A percentile compares a stretch with the other conserved stretches of the same genome.
Conservation (phyloP, 192 early-diverging fungal genomes). For the Powellomyces hirtus region DNA sequence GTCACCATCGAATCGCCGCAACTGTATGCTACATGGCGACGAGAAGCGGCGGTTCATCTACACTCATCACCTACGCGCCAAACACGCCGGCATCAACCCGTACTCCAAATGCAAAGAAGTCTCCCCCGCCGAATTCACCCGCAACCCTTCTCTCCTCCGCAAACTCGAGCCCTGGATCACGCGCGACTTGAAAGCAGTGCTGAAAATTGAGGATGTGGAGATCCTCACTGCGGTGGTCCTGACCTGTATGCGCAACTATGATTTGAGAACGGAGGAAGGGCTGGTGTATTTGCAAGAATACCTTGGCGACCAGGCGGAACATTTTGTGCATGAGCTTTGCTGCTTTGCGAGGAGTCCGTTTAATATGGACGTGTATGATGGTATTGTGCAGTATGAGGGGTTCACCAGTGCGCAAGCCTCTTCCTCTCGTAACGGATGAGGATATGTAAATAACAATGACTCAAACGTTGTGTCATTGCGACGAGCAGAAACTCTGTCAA, state of each 20-base stretch:
- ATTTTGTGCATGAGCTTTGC: conserved; percentile 46
- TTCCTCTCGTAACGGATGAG: too few species aligned
- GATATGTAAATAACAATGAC: too few species aligned
- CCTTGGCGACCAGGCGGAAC: conserved; percentile 32
- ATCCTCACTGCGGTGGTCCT: conserved; percentile 33
- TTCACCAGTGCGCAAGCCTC: too few species aligned
- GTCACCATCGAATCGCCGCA: too few species aligned
- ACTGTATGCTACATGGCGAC: too few species aligned
- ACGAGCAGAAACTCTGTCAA: too few species aligned
- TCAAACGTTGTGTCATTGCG: too few species aligned
- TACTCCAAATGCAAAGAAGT: conserved; percentile 20
- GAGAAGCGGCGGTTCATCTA: conserved; percentile 17
- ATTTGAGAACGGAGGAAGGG: conserved; percentile 30
- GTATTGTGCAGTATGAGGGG: conserved; percentile 18
- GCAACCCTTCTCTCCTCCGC: not conserved
- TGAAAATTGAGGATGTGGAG: conserved; percentile 28
- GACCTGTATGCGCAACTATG: conserved; percentile 19
- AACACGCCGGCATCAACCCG: conserved; percentile 15
- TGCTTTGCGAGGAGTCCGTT: conserved; percentile 35
- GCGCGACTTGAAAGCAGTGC: conserved; percentile 31
- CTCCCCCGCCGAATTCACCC: conserved; percentile 2
- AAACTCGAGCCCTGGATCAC: conserved; percentile 35
- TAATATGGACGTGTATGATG: conserved; percentile 38
- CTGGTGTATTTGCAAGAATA: conserved; percentile 33
- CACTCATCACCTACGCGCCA: conserved; percentile 22